phyloP scores from a whole-genome alignment of 176 grass and related monocot species.

The Oryza glaberrima region DNA sequence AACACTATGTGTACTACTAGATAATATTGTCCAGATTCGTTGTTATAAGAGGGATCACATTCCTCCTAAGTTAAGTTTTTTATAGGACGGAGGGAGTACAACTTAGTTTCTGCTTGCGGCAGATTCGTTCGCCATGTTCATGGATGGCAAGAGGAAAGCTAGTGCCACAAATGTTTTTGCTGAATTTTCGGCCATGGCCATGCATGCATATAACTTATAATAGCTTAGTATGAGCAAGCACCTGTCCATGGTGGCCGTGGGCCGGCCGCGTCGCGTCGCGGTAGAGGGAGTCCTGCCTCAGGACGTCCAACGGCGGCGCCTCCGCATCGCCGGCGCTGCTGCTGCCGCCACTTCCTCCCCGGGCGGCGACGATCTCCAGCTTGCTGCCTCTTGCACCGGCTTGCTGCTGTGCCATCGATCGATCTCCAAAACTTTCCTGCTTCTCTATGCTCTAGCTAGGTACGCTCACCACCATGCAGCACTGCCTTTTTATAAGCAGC shows the following conservation, averaged over 20 bases:
- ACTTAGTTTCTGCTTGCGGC: no score
- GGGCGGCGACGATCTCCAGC: constrained; percentile 37
- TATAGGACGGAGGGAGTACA: no score
- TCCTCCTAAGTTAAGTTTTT: no score
- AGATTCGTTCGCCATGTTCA: no score
- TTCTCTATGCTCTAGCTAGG: no score
- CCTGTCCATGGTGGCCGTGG: constrained; percentile 44
- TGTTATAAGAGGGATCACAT: no score
- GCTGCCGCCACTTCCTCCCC: neutral
- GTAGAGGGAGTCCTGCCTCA: constrained; percentile 57
- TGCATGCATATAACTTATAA: no score
- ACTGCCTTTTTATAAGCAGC: constrained; percentile 30
- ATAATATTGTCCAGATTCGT: no score
- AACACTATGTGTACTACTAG: no score
- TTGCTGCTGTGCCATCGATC: neutral
- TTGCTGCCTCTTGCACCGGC: neutral
- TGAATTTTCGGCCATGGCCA: no score
- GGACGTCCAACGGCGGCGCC: constrained; percentile 30
- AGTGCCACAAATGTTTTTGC: no score
- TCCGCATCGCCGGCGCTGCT: constrained; percentile 28
- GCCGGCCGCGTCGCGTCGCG: constrained; percentile 51
- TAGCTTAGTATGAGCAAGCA: neutral
- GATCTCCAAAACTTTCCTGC: neutral
- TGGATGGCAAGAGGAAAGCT: no score
- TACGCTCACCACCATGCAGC: neutral